phyloP scores from a whole-genome alignment of 768 basidiomycete genomes.

The Hemileccinum impolitum region DNA sequence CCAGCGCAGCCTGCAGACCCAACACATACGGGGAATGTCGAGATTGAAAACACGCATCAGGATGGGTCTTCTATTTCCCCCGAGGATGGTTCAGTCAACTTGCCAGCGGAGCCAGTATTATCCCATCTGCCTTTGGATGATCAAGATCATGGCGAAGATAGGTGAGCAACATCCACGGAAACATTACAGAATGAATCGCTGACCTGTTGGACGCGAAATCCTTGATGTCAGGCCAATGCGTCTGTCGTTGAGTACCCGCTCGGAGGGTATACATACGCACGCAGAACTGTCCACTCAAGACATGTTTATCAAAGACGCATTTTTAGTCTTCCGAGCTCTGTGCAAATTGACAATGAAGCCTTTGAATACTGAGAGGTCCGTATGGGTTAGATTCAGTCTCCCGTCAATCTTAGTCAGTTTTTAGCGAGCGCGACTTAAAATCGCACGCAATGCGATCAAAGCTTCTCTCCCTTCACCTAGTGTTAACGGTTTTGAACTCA shows the following conservation, averaged over 20 bases:
- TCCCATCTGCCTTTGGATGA: slow-evolving; percentile 1
- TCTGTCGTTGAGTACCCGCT: slow-evolving; percentile 14
- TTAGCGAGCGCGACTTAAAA: slow-evolving; percentile 89
- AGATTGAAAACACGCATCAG: slow-evolving; percentile 2
- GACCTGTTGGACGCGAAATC: slow-evolving; percentile 3
- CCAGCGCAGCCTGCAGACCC: not conserved
- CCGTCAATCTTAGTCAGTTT: slow-evolving; percentile 13
- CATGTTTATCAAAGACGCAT: slow-evolving; percentile 94
- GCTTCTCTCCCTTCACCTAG: slow-evolving; percentile 88
- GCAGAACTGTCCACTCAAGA: slow-evolving; percentile 73
- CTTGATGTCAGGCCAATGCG: slow-evolving; percentile 27
- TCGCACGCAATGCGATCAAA: slow-evolving; percentile 98
- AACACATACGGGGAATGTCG: not conserved
- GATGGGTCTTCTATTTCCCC: not conserved
- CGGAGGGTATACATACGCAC: slow-evolving; percentile 20
- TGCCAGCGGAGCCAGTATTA: not conserved
- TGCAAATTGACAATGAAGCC: slow-evolving; percentile 99
- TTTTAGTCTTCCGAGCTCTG: slow-evolving; percentile 93
- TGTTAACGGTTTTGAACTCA: slow-evolving; percentile 86
- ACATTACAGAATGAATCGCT: not conserved
- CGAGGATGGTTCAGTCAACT: slow-evolving; percentile 1
- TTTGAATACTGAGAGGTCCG: slow-evolving; percentile 86
- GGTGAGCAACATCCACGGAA: slow-evolving; percentile 16
- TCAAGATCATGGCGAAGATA: slow-evolving; percentile 12
- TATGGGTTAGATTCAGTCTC: not conserved